Evolutionary conservation across 2,329 filamentous ascomycete species (phyloP), one percentile per base, ranked within the genome.

Genomic region (Fusarium xyrophilum): DNA sequence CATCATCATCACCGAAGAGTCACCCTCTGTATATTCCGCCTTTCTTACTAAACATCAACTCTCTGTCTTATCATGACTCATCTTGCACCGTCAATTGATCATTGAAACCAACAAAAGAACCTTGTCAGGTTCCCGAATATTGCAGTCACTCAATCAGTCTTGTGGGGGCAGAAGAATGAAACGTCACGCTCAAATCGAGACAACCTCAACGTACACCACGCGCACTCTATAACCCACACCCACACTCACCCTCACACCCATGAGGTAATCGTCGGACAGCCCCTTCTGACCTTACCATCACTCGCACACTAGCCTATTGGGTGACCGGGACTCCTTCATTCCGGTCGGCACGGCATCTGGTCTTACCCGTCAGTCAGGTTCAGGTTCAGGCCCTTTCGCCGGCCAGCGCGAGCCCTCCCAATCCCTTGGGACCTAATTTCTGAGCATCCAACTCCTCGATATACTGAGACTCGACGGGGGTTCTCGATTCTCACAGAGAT

Each of bases 401-500:
- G 36, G 43, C 60, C 64, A 69, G 55, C 59, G 61, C 67, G 63
- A 65, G 40, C 47, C 61, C 63, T 73, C 67, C 71, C 71, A 69
- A 52, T 52, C 47, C 54, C 54, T 44, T 54, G 56, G 66, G 50
- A 52, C 60, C 60, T 58, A 46, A 62, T 56, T 63, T 73, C 63
- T 69, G 56, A 71, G 56, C 56, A 54, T 61, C 59, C 30, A 39
- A 42, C 33, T 65, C 51, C 35, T 44, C 56, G 30, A 19, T 36
- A 42, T 15, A 43, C 43, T 35, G 33, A 56, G 42, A 46, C 65
- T 61, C 43, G 62, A 46, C 56, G 51, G 51, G 67, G 67, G 56
- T 65, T 44, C 56, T 40, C 57, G 60, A 68, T 62, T 59, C 59
- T 70, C 63, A 73, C 65, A 56, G 56, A 73, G 71, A 73, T 73